Conservation (phyloP, 1,284 basidiomycete species). For the Trametes versicolor region DNA sequence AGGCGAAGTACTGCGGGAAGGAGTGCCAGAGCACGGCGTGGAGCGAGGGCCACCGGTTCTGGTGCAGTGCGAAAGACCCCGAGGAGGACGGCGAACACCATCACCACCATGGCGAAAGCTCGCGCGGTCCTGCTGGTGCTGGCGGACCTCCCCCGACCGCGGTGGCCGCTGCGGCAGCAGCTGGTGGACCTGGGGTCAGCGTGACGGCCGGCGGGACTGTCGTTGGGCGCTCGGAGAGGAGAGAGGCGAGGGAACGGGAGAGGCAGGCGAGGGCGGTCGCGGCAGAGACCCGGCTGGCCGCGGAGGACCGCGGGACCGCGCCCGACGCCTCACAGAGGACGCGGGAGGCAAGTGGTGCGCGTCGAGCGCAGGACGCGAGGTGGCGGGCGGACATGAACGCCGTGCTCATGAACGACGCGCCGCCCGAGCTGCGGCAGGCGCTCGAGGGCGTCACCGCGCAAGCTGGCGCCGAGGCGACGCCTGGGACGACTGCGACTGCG, state of each 20-base stretch:
- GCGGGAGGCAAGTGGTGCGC: too few species aligned
- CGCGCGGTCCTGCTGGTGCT: conserved; percentile 11
- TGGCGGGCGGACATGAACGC: conserved; percentile 15
- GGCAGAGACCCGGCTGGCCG: conserved; percentile 25
- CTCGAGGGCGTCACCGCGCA: conserved; percentile 28
- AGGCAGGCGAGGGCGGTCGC: conserved; percentile 33
- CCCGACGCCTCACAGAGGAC: not conserved
- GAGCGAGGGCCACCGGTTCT: conserved; percentile 96
- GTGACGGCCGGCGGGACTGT: conserved; percentile 24
- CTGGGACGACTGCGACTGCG: not conserved
- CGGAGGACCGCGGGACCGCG: conserved; percentile 11
- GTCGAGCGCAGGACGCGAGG: not conserved
- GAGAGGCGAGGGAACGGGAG: conserved; percentile 41
- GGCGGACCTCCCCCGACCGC: not conserved
- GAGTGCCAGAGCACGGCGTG: conserved; percentile 97
- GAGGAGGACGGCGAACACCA: conserved; percentile 63
- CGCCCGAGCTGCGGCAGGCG: conserved; percentile 30
- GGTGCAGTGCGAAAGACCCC: conserved; percentile 81
- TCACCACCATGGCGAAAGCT: conserved; percentile 36
- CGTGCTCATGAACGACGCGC: conserved; percentile 3
- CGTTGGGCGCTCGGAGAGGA: conserved; percentile 37
- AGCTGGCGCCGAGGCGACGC: conserved; percentile 9
- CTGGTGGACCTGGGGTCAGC: not conserved
- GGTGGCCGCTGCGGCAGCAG: not conserved
- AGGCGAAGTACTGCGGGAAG: conserved; percentile 99